phyloP scores from a whole-genome alignment of 345 rosid genomes.

The Citrus inodora region DNA sequence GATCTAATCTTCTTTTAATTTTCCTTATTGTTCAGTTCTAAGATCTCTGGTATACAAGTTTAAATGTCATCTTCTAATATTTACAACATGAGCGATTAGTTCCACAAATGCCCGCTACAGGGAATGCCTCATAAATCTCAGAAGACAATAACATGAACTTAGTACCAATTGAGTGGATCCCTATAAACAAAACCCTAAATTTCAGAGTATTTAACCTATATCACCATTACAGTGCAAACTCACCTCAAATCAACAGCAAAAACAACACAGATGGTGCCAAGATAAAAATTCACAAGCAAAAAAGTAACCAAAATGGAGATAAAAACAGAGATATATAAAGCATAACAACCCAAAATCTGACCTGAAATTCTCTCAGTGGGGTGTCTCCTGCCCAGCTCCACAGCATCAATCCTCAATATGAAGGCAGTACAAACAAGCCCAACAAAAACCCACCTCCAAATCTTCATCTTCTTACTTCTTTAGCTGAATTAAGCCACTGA shows the following conservation, averaged over 20 bases:
- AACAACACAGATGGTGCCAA: background rate
- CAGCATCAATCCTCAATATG: conserved; percentile 38
- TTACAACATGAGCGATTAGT: background rate
- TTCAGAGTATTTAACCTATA: background rate
- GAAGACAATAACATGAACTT: background rate
- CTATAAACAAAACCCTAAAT: background rate
- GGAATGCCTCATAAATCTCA: background rate
- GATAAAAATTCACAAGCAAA: background rate
- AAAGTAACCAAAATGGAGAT: background rate
- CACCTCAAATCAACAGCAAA: background rate
- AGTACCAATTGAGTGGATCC: background rate
- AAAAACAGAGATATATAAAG: background rate
- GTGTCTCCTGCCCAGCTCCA: conserved; percentile 62
- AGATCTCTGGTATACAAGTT: background rate
- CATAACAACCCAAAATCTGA: conserved; percentile 12
- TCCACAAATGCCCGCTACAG: background rate
- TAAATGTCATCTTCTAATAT: background rate
- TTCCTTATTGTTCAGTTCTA: background rate
- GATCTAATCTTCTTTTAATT: background rate
- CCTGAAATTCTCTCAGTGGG: conserved; percentile 95
- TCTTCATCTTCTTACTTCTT: conserved; percentile 35
- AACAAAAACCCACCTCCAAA: conserved; percentile 48
- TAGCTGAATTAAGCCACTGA: background rate
- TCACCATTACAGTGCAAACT: background rate
- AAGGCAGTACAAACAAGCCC: conserved; percentile 39